Evolutionary conservation across 208 protist species (phyloP).

Genomic region (Plasmodiophora brassicae): DNA sequence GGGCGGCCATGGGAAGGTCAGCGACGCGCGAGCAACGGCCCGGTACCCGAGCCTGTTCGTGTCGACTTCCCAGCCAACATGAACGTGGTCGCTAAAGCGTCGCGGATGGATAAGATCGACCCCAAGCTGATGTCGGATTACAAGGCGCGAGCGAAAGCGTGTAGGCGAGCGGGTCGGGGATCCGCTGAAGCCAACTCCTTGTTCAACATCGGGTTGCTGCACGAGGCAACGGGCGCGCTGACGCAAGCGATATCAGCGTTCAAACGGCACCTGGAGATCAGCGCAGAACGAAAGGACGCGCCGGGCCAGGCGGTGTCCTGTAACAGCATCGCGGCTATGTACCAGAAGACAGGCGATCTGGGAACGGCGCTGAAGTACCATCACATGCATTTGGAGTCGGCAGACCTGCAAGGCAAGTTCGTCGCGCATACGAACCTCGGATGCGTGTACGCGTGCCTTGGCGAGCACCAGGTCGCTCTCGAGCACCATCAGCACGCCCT

Average conservation of each 20-base stretch:
- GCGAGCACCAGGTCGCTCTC: not conserved
- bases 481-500: constrained; percentile 31
- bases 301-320: not conserved
- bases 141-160: not conserved
- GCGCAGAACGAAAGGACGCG: not conserved
- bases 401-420: constrained; percentile 32
- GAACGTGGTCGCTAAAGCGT: not conserved
- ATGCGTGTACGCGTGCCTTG: not conserved
- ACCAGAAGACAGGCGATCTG: constrained; percentile 19
- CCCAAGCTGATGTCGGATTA: not conserved
- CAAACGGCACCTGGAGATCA: not conserved
- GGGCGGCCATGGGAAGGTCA: not conserved
- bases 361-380: constrained; percentile 35
- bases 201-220: constrained; percentile 10
- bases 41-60: constrained; percentile 7
- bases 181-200: not conserved
- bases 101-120: not conserved
- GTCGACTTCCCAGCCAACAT: not conserved
- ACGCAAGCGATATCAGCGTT: not conserved
- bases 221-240: not conserved
- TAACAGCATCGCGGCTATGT: not conserved
- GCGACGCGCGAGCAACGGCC: not conserved
- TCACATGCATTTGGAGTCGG: constrained; percentile 31
- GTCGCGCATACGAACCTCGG: constrained; percentile 38
- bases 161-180: not conserved